Conservation (phyloP, 345 rosid species). For the Mallotus nudiflorus region DNA sequence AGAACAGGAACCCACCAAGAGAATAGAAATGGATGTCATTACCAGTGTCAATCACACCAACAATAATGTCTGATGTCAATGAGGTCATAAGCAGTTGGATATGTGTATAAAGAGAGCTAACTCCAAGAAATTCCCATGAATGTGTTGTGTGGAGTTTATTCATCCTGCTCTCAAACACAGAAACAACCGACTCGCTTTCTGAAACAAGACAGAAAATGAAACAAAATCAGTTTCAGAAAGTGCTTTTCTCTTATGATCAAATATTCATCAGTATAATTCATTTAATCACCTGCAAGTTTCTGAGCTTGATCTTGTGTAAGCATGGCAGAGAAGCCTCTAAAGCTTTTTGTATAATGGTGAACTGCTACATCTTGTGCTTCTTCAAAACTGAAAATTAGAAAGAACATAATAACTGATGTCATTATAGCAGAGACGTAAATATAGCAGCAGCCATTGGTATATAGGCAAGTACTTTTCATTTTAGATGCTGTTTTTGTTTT, state of each 20-base stretch:
- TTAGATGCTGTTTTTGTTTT: too few relatives aligned
- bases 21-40: not conserved
- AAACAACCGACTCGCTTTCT: conserved; percentile 37
- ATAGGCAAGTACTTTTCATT: too few relatives aligned
- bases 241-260: not conserved
- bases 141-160: conserved; percentile 46
- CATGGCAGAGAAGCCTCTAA: conserved; percentile 54
- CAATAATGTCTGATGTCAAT: conserved; percentile 28
- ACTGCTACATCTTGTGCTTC: conserved; percentile 34
- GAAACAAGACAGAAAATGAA: conserved; percentile 14
- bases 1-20: not conserved
- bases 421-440: not conserved
- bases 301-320: conserved; percentile 46
- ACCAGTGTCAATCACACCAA: conserved; percentile 50
- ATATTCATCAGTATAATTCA: not conserved
- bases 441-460: too few relatives aligned
- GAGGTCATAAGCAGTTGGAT: conserved; percentile 22
- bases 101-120: conserved; percentile 22
- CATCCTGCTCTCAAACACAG: conserved; percentile 43
- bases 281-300: conserved; percentile 27
- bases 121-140: conserved; percentile 53
- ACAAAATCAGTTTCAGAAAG: not conserved
- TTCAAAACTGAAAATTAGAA: conserved; percentile 30
- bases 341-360: conserved; percentile 53
- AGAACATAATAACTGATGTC: not conserved